Evolutionary conservation across 2,329 filamentous ascomycete genomes (phyloP).

Genomic region (Didymella pomorum): DNA sequence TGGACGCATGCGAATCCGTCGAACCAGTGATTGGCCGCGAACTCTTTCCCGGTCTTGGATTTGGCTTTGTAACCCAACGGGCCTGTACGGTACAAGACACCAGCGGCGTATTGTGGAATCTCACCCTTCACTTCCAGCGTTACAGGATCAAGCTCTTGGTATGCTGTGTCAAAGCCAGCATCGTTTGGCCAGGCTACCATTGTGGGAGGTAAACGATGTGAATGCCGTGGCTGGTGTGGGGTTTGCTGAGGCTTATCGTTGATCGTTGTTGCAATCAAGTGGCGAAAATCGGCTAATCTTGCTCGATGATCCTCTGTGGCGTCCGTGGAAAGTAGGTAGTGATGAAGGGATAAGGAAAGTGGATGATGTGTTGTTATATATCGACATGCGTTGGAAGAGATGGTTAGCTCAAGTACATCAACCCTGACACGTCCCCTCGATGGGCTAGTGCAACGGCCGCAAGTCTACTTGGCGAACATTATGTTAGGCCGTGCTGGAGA

Average conservation of each 20-base stretch:
- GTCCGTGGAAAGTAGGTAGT: neutral
- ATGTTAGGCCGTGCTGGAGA: conserved; percentile 8
- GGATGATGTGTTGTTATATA: neutral
- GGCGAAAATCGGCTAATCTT: neutral
- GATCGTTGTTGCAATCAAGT: neutral
- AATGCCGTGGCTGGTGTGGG: neutral
- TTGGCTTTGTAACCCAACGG: conserved; percentile 71
- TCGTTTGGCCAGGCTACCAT: conserved; percentile 44
- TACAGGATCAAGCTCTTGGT: conserved; percentile 71
- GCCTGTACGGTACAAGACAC: conserved; percentile 72
- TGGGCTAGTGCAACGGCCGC: conserved; percentile 20
- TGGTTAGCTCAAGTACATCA: neutral
- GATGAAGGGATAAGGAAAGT: too few relatives aligned
- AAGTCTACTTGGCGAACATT: neutral
- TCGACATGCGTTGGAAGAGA: neutral
- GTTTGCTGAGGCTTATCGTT: neutral
- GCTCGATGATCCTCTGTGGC: neutral
- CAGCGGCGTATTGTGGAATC: conserved; percentile 76
- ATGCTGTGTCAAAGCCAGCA: conserved; percentile 66
- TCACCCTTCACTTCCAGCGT: conserved; percentile 68
- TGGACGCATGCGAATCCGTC: conserved; percentile 77
- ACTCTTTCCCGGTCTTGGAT: conserved; percentile 65
- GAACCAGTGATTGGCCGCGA: conserved; percentile 78
- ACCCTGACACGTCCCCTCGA: neutral
- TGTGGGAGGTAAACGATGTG: neutral